Base-by-base conservation (phyloP, 768 basidiomycete species). In the Hypholoma fasciculare region DNA sequence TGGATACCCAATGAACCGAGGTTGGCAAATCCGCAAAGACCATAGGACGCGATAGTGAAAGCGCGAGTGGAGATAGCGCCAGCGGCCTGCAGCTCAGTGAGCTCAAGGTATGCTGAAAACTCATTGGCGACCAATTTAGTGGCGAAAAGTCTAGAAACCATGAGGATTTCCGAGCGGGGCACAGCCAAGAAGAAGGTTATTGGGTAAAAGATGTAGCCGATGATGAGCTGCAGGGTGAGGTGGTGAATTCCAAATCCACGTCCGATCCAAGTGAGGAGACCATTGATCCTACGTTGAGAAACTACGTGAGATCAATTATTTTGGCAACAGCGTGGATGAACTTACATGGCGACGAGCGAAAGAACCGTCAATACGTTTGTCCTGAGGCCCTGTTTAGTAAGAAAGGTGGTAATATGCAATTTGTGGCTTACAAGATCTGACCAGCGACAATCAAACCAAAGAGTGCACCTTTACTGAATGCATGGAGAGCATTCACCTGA, bases 11-110 rank as follows among this genome's bases (percentile, higher is more conserved):
- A 77, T 6, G 91, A 91, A 54, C 89, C 85, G 44, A 93, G 77
- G 70, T 96, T 96, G 59, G 92, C 92, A 68, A 96, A 96, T 11
- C 94, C 95, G 71, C 93, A 95, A 16, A 96, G 85, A 13, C 89
- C 88, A 70, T 95, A 96, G 30, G 89, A 86, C 12, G 89, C 86
- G 63, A 96, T 94, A 52, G 88, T 90, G 73, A 79, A 94, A 20
- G 86, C 90, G 57, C 90, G 91, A 30, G 73, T 78, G 20, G 87
- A 86, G 27, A 54, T 79, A 72, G 7, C 59, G 58, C 16, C 70
- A 54, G 11, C 13, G 61, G 52, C 75, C 76, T 77, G 46, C 86
- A 74, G 2, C 73, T 72, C 59, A 86, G 78, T 46, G 51, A 93
- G 78, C 34, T 80, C 79, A 52, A 73, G 67, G 73, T 94, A 94